These are phyloP conservation scores for Starmera quercuum DNA, from an alignment of 805 yeast species.

Conservation along the genomic window DNA sequence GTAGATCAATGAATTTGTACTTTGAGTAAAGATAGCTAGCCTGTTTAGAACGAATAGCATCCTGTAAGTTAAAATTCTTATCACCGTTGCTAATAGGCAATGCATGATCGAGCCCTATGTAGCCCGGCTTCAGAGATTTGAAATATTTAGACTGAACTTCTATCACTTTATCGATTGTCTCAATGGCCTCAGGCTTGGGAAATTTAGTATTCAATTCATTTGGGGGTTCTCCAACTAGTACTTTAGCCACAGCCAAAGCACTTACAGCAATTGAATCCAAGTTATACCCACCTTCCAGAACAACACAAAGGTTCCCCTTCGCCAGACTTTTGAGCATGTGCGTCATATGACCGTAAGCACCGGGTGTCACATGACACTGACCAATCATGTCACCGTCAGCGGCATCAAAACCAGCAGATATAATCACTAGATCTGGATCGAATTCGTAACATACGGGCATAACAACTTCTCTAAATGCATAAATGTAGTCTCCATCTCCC, in stretches of 20 bases:
- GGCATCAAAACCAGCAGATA: slow-evolving; percentile 96
- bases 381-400: slow-evolving; percentile 98
- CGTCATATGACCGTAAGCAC: slow-evolving; percentile 95
- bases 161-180: slow-evolving; percentile 74
- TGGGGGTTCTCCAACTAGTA: slow-evolving; percentile 92
- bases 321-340: slow-evolving; percentile 84
- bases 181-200: slow-evolving; percentile 73
- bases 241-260: slow-evolving; percentile 89
- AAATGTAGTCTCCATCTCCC: slow-evolving; percentile 91
- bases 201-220: slow-evolving; percentile 56
- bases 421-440: slow-evolving; percentile 86
- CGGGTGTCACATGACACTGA: slow-evolving; percentile 91
- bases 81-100: slow-evolving; percentile 25
- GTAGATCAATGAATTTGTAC: slow-evolving; percentile 58
- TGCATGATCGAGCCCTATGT: slow-evolving; percentile 28
- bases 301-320: slow-evolving; percentile 80
- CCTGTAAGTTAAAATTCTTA: slow-evolving; percentile 49
- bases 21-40: slow-evolving; percentile 44
- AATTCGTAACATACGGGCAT: slow-evolving; percentile 87
- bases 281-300: slow-evolving; percentile 95
- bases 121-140: slow-evolving; percentile 75
- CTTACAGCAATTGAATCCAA: slow-evolving; percentile 84
- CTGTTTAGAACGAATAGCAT: slow-evolving; percentile 71
- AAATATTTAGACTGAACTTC: slow-evolving; percentile 79
- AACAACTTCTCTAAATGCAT: slow-evolving; percentile 79